Percentiles rank a stretch among this genome's conserved stretches.
Evolutionary conservation across 202 grass and related monocot species (phyloP).

Genomic region (Schoenoplectus tabernaemontani): DNA sequence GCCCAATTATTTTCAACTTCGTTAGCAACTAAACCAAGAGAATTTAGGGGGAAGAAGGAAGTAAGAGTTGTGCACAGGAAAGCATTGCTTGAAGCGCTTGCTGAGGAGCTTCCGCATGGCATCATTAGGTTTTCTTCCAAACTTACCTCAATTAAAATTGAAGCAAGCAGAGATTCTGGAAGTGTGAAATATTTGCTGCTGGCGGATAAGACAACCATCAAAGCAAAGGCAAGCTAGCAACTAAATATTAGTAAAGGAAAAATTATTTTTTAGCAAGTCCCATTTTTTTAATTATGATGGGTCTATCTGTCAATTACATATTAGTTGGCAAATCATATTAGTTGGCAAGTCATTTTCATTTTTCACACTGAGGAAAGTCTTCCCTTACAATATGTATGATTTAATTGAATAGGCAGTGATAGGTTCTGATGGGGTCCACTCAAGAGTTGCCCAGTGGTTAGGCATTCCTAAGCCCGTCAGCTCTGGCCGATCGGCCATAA

Average conservation of each 20-base stretch:
- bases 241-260: background rate
- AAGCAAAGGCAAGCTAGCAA: conserved; percentile 19
- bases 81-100: conserved; percentile 23
- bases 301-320: background rate
- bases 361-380: too few relatives aligned
- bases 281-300: background rate
- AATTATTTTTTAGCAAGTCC: background rate
- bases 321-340: too few relatives aligned
- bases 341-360: too few relatives aligned
- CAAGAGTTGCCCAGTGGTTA: conserved; percentile 26
- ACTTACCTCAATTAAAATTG: conserved; percentile 13
- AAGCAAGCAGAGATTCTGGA: background rate
- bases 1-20: background rate
- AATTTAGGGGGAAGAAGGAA: background rate
- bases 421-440: conserved; percentile 31
- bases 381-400: background rate
- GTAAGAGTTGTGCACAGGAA: conserved; percentile 24
- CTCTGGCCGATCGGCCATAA: background rate
- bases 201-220: conserved; percentile 19
- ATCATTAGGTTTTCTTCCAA: conserved; percentile 30
- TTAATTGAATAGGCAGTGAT: conserved; percentile 8
- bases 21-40: background rate
- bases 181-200: conserved; percentile 2
- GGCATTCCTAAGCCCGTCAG: conserved; percentile 3
- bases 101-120: conserved; percentile 16